Conservation (phyloP, 2,329 filamentous ascomycete genomes). For the Fusarium abutilonis region DNA sequence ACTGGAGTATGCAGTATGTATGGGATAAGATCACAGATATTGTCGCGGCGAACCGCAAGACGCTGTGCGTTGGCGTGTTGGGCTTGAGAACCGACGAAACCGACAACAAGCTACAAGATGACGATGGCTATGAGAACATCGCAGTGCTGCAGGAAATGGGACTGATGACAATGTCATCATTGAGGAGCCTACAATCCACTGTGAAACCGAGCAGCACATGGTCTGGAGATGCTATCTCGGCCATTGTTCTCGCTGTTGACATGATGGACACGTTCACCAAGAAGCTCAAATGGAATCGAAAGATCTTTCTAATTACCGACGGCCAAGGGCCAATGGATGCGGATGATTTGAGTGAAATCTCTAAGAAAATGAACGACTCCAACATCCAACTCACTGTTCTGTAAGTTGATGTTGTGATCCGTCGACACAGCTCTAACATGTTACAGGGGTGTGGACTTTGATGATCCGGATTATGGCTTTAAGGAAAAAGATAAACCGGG, state of each 20-base stretch:
- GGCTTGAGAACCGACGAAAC: constrained; percentile 85
- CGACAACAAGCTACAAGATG: constrained; percentile 71
- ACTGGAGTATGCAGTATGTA: constrained; percentile 89
- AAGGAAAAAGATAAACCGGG: constrained; percentile 87
- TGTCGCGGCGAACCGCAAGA: constrained; percentile 72
- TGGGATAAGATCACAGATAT: constrained; percentile 88
- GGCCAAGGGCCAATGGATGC: constrained; percentile 77
- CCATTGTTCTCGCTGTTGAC: constrained; percentile 83
- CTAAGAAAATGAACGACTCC: constrained; percentile 76
- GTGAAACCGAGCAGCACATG: constrained; percentile 75
- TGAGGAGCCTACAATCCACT: constrained; percentile 70
- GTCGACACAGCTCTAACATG: constrained; percentile 30
- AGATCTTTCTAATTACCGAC: constrained; percentile 87
- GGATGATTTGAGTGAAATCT: constrained; percentile 76
- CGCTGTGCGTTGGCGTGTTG: constrained; percentile 79
- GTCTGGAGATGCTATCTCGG: constrained; percentile 85
- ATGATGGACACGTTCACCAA: constrained; percentile 86
- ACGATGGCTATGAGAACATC: constrained; percentile 83
- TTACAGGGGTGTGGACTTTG: constrained; percentile 86
- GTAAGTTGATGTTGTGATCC: constrained; percentile 60
- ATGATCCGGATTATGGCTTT: constrained; percentile 87
- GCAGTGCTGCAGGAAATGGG: constrained; percentile 77
- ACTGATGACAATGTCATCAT: constrained; percentile 70
- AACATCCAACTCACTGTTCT: constrained; percentile 82
- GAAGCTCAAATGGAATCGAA: constrained; percentile 81